Evolutionary conservation across 805 yeast genomes (phyloP).

Genomic region (Ascoidea rubescens): DNA sequence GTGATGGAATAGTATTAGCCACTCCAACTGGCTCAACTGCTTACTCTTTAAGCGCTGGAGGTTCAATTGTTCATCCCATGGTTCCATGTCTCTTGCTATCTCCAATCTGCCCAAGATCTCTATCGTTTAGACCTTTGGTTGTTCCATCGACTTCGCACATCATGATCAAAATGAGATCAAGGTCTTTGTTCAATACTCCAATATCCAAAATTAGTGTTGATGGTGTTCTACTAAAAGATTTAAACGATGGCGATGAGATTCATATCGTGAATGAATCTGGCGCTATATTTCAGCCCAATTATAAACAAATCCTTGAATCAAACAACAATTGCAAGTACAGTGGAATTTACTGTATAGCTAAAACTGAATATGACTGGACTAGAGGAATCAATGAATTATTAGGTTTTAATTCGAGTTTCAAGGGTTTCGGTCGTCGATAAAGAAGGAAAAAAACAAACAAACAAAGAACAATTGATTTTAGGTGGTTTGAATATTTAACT

Average conservation of each 20-base stretch:
- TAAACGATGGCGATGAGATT: constrained; percentile 67
- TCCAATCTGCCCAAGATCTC: constrained; percentile 84
- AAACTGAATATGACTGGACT: constrained; percentile 82
- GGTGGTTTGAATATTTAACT: neutral
- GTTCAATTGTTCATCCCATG: constrained; percentile 81
- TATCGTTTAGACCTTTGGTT: constrained; percentile 80
- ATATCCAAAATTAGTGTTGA: constrained; percentile 32
- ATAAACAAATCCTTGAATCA: constrained; percentile 9
- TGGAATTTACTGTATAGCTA: constrained; percentile 84
- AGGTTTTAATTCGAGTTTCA: constrained; percentile 81
- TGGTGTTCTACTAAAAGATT: constrained; percentile 52
- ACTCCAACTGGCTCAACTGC: constrained; percentile 97
- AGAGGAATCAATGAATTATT: constrained; percentile 74
- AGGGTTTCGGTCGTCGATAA: constrained; percentile 20
- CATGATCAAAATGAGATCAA: constrained; percentile 42
- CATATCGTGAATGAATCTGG: constrained; percentile 58
- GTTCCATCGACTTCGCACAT: constrained; percentile 72
- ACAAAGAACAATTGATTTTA: neutral
- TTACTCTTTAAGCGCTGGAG: constrained; percentile 80
- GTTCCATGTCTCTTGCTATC: constrained; percentile 74
- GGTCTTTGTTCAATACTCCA: constrained; percentile 17
- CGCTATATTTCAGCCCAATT: constrained; percentile 38
- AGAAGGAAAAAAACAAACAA: neutral
- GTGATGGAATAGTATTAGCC: constrained; percentile 75
- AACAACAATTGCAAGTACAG: constrained; percentile 14